Evolutionary conservation across 805 yeast species (phyloP), one percentile per base, ranked within the genome.

Genomic region (Saccharomycopsis amapae): DNA sequence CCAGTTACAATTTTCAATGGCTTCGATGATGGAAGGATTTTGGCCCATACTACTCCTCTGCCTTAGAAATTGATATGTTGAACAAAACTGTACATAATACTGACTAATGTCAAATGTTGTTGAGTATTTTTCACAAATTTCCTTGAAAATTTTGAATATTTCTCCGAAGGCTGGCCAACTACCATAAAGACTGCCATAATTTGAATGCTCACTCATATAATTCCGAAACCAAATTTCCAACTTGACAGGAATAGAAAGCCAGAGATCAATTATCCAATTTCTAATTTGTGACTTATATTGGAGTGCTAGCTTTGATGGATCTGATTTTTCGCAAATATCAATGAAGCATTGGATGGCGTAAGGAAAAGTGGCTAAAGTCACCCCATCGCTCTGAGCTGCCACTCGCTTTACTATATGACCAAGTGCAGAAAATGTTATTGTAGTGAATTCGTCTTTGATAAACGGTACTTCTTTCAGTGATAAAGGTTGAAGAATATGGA

Each of bases 211-310:
- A 23, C 68, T 53, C 17, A 70, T 67, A 25, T 39, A 38, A 26
- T 55, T 56, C 3, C 62, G 54, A 25, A 68, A 15, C 24, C 55
- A 55, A 13, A 53, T 45, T 45, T 68, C 70, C 13, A 61, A 55
- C 19, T 60, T 60, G 7, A 46, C 30, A 9, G 68, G 64, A 42
- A 64, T 54, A 12, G 62, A 62, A 18, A 64, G 51, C 71, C 71
- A 69, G 45, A 61, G 55, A 38, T 65, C 71, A 12, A 55, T 52
- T 9, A 66, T 34, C 15, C 44, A 20, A 22, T 37, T 43, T 15
- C 28, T 28, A n/a, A 38, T 25, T 5, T 20, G 19, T 13, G 22
- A 10, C 6, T 30, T 12, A 22, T 26, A 39, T 25, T 23, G 22
- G 6, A 9, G 33, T 6, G 23, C 24, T 19, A 13, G 10, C 13